Evolutionary conservation across 352 stramenopile species (phyloP), one percentile per base, ranked within the genome.

Genomic region (Phytophthora idaei): DNA sequence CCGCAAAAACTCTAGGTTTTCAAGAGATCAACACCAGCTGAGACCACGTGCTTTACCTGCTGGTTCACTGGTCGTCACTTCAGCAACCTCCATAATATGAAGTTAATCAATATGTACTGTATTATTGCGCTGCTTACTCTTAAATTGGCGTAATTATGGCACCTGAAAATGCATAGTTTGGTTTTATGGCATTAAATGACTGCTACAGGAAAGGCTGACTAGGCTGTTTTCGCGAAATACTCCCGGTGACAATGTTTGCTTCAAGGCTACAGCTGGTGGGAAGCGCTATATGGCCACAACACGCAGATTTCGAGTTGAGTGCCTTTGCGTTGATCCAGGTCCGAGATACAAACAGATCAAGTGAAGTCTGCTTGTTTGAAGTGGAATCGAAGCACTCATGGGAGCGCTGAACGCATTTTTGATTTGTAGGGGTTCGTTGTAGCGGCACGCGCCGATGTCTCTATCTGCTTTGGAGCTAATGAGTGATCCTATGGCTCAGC

Each of bases 171-270:
- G 4, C 3, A 45, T 48, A 48, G 6, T 32, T 21, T 28, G 49
- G 9, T 25, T 34, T 46, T 45, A 15, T 10, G 25, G 15, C 1
- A 3, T 39, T 1, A 28, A 61, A 62, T 67, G 44, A 62, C 2
- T 67, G 60, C 25, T 36, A 10, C 41, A 28, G 41, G 48, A 57
- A 60, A 66, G 57, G n/a, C 41, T 61, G 47, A 55, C 51, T 45
- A 34, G 27, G 36, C 58, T 59, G 50, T 71, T 66, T 57, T 67
- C 57, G 56, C 63, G 63, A 71, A 67, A 66, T 54, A 58, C 57
- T 44, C 32, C 36, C 4, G 31, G 9, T 49, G 60, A 54, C 47
- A 29, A 11, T 59, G 27, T 45, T 46, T 41, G 42, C 41, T 61
- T 61, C 15, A 58, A 57, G 4, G 6, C 11, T 51, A 17, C 59